Conservation (phyloP, 805 yeast genomes). For the Nakazawaea populi region DNA sequence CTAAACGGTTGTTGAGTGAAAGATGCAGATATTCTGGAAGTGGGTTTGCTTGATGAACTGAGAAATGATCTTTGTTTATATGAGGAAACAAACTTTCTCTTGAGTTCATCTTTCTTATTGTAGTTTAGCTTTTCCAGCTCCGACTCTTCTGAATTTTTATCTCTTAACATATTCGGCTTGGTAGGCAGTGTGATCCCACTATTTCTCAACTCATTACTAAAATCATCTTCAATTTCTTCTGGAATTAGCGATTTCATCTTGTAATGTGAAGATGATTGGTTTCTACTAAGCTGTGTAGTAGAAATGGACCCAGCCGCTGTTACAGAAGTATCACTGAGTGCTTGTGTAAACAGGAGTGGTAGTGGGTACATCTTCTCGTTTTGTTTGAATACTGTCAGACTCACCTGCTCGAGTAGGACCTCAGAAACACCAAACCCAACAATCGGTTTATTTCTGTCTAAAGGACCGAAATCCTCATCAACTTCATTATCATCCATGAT, state of each 20-base stretch:
- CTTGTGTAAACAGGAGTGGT: slow-evolving; percentile 21
- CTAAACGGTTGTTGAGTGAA: slow-evolving; percentile 1
- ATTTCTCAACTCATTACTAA: neutral
- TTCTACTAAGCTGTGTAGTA: neutral
- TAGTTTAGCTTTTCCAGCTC: neutral
- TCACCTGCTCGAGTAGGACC: slow-evolving; percentile 65
- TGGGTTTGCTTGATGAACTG: neutral
- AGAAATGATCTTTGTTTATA: slow-evolving; percentile 4
- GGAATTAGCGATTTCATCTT: neutral
- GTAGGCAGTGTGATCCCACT: slow-evolving; percentile 5
- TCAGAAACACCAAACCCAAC: slow-evolving; percentile 77
- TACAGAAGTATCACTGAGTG: neutral
- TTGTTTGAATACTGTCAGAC: slow-evolving; percentile 35
- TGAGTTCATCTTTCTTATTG: neutral
- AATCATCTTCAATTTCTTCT: slow-evolving; percentile 1
- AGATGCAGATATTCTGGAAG: neutral
- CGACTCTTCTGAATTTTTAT: slow-evolving; percentile 1
- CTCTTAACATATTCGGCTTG: neutral
- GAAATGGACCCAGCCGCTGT: neutral
- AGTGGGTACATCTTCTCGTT: slow-evolving; percentile 54
- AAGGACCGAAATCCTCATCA: slow-evolving; percentile 86
- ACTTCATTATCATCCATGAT: slow-evolving; percentile 92
- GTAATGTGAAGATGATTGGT: neutral
- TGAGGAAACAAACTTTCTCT: slow-evolving; percentile 2
- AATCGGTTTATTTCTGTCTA: slow-evolving; percentile 62